phyloP scores from a whole-genome alignment of 2,329 filamentous ascomycete genomes.

The Dissoconium aciculare region DNA sequence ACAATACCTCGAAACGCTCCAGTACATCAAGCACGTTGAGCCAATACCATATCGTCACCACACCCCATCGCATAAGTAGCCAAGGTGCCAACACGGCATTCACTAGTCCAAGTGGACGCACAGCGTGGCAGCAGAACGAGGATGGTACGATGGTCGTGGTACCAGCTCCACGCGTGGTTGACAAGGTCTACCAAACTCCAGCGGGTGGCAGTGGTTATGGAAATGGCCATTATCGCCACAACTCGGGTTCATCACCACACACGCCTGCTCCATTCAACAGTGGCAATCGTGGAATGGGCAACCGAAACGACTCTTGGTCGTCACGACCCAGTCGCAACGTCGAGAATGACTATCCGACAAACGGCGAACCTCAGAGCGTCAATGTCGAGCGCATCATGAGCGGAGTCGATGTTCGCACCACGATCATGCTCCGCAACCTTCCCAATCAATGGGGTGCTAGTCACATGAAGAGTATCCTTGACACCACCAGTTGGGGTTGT shows the following conservation, averaged over 20 bases:
- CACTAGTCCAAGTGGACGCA: conserved; percentile 18
- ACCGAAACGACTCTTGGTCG: conserved; percentile 10
- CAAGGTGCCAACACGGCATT: conserved; percentile 3
- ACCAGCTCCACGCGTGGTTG: conserved; percentile 1
- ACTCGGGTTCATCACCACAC: conserved; percentile 6
- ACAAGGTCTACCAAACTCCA: neutral
- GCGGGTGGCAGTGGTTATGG: neutral
- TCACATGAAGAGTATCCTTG: conserved; percentile 58
- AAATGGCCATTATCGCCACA: conserved; percentile 1
- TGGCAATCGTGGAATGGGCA: conserved; percentile 2
- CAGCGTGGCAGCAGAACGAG: conserved; percentile 12
- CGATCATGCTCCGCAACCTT: conserved; percentile 81
- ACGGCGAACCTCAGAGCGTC: conserved; percentile 25
- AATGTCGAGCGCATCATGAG: conserved; percentile 24
- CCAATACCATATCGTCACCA: too few species aligned
- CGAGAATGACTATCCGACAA: conserved; percentile 6
- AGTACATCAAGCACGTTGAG: too few species aligned
- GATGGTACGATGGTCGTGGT: conserved; percentile 7
- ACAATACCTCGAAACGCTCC: too few species aligned
- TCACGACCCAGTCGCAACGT: conserved; percentile 2
- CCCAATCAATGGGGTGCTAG: conserved; percentile 67
- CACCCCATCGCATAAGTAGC: too few species aligned
- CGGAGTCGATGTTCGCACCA: conserved; percentile 37
- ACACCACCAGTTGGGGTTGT: conserved; percentile 61
- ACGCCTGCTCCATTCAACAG: conserved; percentile 2